Evolutionary conservation across 257 asterid species (phyloP), one percentile per base, ranked within the genome.

Genomic region (Misopates orontium): DNA sequence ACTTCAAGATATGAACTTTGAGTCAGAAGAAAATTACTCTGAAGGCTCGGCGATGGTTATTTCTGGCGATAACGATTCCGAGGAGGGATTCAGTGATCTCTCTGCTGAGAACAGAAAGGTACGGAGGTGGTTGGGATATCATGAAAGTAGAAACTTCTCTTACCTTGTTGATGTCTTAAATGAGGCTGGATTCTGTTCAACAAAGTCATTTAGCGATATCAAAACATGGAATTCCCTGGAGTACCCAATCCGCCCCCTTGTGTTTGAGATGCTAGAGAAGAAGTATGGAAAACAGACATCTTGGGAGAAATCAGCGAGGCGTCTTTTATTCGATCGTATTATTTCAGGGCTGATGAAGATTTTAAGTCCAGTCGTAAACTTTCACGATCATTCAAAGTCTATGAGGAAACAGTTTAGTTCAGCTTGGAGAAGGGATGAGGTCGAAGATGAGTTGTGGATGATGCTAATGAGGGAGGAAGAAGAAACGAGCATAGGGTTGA

Each of bases 111-210:
- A 68, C 55, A 70, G 64, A 59, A 81, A 64, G 59, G 49, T 75
- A 1, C 81, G 72, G 74, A 76, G 53, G 49, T 75, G 82, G 76
- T 75, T 72, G 52, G 72, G 79, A n/a, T 72, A 76, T 18, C 73
- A 68, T 31, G 82, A 86, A 63, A 80, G 90, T 66, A 69, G 82
- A 73, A 83, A 76, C 62, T 86, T 77, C 75, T 84, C 90, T n/a
- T 91, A 91, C 83, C 21, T 83, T 73, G 80, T 82, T 42, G 98
- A 91, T 70, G 85, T 88, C 67, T 72, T 91, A 64, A 95, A 91
- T 16, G 94, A 81, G 77, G 86, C 86, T 14, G 73, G 68, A 31
- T 64, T 78, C 39, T 74, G 62, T 41, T 77, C 71, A 15, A 19
- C n/a, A 49, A 74, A 71, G 59, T 71, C 80, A n/a, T 78, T 72